Percentiles rank a stretch among this genome's conserved stretches.
phyloP scores from a whole-genome alignment of 768 basidiomycete species.

The Russula brevipes region DNA sequence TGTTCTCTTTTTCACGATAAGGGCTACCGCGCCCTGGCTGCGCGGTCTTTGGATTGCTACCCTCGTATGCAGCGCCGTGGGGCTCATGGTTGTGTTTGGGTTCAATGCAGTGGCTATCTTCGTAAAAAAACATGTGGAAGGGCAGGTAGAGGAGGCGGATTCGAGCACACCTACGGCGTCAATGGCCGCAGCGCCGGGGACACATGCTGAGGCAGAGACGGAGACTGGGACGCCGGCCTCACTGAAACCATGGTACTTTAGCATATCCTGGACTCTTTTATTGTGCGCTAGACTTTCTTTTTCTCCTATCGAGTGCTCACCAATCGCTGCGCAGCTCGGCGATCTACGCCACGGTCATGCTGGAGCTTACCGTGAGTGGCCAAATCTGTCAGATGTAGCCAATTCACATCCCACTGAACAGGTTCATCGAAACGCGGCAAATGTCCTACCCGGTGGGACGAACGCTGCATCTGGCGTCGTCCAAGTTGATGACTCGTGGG shows the following conservation, averaged over 20 bases:
- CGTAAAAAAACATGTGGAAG: neutral
- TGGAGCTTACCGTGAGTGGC: constrained; percentile 18
- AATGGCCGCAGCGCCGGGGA: neutral
- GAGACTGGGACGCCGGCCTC: no score
- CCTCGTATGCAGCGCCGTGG: constrained; percentile 3
- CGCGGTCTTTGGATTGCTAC: constrained; percentile 1
- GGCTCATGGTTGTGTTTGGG: constrained; percentile 4
- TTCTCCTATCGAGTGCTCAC: neutral
- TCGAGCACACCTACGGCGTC: no score
- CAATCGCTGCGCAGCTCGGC: neutral
- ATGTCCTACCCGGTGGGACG: neutral
- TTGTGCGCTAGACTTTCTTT: constrained; percentile 7
- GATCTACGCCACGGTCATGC: constrained; percentile 14
- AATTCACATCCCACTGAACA: neutral
- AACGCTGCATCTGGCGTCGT: constrained; percentile 4
- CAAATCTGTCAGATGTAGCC: neutral
- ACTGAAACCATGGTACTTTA: constrained; percentile 3
- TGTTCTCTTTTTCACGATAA: constrained; percentile 4
- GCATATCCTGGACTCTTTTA: neutral
- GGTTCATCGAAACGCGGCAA: constrained; percentile 10
- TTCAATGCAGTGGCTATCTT: neutral
- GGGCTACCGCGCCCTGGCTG: constrained; percentile 17
- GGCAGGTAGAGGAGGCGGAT: neutral
- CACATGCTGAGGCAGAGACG: neutral
- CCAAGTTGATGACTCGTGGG: neutral